Evolutionary conservation across 2,329 filamentous ascomycete species (phyloP).

Genomic region (Cladophialophora chaetospira): DNA sequence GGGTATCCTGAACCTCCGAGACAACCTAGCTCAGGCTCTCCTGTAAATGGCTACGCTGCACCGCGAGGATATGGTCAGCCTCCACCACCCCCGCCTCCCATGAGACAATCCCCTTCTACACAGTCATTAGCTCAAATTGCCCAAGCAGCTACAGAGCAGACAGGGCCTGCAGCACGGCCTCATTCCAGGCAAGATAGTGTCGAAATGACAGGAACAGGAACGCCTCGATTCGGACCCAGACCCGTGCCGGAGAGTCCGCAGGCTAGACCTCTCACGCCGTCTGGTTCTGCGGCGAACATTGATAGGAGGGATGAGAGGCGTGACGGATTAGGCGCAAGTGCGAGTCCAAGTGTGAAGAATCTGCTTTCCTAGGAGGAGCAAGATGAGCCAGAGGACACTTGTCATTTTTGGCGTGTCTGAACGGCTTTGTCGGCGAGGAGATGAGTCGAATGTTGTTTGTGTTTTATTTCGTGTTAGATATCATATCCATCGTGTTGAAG

Average conservation of each 20-base stretch:
- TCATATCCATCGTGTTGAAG: too few species aligned
- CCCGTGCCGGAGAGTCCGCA: constrained; percentile 22
- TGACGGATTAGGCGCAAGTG: constrained; percentile 65
- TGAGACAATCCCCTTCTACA: constrained; percentile 23
- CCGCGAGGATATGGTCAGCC: constrained; percentile 20
- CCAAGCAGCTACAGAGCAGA: constrained; percentile 23
- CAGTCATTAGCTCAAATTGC: constrained; percentile 28
- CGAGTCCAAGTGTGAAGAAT: constrained; percentile 74
- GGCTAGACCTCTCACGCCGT: constrained; percentile 26
- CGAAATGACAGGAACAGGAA: constrained; percentile 19
- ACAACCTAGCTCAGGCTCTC: constrained; percentile 18
- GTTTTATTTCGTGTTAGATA: too few species aligned
- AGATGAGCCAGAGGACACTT: background rate
- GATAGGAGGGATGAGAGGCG: constrained; percentile 27
- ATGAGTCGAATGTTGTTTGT: background rate
- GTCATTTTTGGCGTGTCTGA: background rate
- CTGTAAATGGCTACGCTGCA: constrained; percentile 26
- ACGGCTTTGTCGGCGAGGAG: background rate
- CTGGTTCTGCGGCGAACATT: constrained; percentile 27
- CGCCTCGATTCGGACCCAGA: constrained; percentile 21
- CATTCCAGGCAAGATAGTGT: constrained; percentile 26
- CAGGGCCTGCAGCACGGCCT: constrained; percentile 1
- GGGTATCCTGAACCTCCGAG: constrained; percentile 23
- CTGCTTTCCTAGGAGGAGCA: constrained; percentile 60
- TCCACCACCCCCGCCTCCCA: constrained; percentile 5